Base-by-base conservation (phyloP, 768 basidiomycete species). In the Boletus rubropictus region DNA sequence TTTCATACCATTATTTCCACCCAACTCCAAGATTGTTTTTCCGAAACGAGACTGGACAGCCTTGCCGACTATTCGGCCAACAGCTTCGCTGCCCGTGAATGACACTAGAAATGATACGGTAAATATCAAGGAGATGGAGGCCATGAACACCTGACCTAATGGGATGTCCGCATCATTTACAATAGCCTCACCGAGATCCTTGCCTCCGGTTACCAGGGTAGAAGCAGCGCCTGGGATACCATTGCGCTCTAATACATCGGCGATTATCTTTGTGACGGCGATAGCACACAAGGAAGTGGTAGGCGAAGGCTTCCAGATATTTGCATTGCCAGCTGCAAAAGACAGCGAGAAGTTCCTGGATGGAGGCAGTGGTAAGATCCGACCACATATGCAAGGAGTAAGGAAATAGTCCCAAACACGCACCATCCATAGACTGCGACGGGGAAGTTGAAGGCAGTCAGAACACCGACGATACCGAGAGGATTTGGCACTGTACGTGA, bases 381-480 rank as follows among this genome's bases (percentile, higher is more conserved):
- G 29, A 33, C 32, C 21, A 34, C 40, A 24, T 42, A 40, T 20
- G 36, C 33, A 46, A 41, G 48, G 48, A 35, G 45, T 7, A 22
- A 27, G 12, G 46, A 24, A 20, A 15, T 46, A 35, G 22, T 29
- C 31, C n/a, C 34, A 50, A 32, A 39, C 34, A 58, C 71, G 33
- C 66, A 85, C 89, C 90, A 93, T 54, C 90, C 90, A 65, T 89
- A 91, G 36, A 94, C 90, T 28, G 92, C 92, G 35, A 90, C 83
- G 9, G 95, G 95, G 63, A 97, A 98, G 66, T 98, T 98, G 74
- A 96, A 97, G 0, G 95, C 95, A 18, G 89, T 86, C 42, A 98
- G 69, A 9, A 95, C 80, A 25, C 74, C 82, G 8, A 86, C 73
- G 3, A 82, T 72, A 9, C 84, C 84, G 0, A 97, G 75, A 18